A percentile compares a stretch with the other conserved stretches of the same genome.
Evolutionary conservation across 2,329 filamentous ascomycete genomes (phyloP).

Genomic region (Thelonectria olida): DNA sequence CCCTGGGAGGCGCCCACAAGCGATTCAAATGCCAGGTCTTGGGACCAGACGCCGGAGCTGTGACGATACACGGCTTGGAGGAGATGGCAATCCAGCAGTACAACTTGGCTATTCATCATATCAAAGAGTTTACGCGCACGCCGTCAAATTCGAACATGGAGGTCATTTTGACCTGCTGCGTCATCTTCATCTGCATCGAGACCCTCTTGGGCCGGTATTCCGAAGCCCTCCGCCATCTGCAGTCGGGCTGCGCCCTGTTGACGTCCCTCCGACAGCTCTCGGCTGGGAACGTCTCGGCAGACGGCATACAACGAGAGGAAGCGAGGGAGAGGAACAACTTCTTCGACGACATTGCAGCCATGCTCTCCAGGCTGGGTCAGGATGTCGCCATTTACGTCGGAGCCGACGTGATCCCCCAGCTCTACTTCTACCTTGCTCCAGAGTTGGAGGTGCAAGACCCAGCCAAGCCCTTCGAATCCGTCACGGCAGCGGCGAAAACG

Average conservation of each 20-base stretch:
- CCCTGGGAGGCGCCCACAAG: slow-evolving; percentile 17
- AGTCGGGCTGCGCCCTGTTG: slow-evolving; percentile 28
- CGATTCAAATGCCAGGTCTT: slow-evolving; percentile 21
- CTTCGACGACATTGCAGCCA: slow-evolving; percentile 20
- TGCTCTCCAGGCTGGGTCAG: slow-evolving; percentile 28
- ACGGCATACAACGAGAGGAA: neutral
- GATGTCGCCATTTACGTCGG: slow-evolving; percentile 29
- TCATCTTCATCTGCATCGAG: slow-evolving; percentile 38
- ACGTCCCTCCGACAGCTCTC: slow-evolving; percentile 8
- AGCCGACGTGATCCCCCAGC: slow-evolving; percentile 23
- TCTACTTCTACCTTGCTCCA: slow-evolving; percentile 10
- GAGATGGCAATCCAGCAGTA: slow-evolving; percentile 31
- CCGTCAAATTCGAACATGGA: slow-evolving; percentile 21
- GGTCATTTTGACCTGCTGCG: slow-evolving; percentile 32
- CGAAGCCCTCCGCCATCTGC: slow-evolving; percentile 33
- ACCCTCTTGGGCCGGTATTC: slow-evolving; percentile 31
- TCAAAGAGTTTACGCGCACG: slow-evolving; percentile 30
- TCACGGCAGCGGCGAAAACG: neutral
- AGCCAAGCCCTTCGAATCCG: slow-evolving; percentile 23
- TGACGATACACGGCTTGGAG: slow-evolving; percentile 1
- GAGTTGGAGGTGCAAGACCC: slow-evolving; percentile 11
- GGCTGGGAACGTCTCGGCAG: neutral
- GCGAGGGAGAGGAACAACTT: slow-evolving; percentile 1
- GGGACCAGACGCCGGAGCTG: neutral
- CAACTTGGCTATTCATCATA: slow-evolving; percentile 30